Percentiles rank a stretch among this genome's conserved stretches.
phyloP scores from a whole-genome alignment of 768 basidiomycete species.

The Hypholoma fasciculare region DNA sequence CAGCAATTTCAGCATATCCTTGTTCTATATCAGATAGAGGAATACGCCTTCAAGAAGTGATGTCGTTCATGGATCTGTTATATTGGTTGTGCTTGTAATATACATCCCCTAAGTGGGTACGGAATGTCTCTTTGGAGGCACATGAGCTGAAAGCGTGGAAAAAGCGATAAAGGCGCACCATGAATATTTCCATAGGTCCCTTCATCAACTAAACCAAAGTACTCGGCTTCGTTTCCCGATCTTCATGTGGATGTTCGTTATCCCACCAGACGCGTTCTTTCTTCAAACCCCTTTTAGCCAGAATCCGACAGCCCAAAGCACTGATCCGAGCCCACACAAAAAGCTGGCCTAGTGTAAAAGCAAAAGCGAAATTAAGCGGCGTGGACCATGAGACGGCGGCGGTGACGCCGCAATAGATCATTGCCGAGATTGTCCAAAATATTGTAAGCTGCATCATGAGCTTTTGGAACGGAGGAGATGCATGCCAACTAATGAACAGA shows the following conservation, averaged over 20 bases:
- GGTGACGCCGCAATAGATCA: conserved; percentile 26
- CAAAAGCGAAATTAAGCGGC: conserved; percentile 28
- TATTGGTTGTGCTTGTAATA: neutral
- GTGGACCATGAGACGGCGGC: conserved; percentile 29
- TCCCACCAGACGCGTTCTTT: conserved; percentile 17
- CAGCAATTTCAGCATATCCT: too few species aligned
- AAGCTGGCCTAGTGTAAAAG: conserved; percentile 28
- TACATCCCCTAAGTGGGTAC: neutral
- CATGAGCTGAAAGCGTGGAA: neutral
- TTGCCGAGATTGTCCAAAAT: conserved; percentile 23
- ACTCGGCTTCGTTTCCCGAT: neutral
- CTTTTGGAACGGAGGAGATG: conserved; percentile 27
- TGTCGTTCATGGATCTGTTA: neutral
- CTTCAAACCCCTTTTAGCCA: conserved; percentile 17
- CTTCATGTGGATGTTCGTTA: neutral
- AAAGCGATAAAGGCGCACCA: neutral
- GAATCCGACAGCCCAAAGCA: conserved; percentile 17
- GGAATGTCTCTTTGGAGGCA: neutral
- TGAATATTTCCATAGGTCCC: neutral
- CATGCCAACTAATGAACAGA: conserved; percentile 17
- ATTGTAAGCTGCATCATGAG: conserved; percentile 24
- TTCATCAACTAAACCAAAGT: neutral
- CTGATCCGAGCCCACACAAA: conserved; percentile 26
- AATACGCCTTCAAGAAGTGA: too few species aligned
- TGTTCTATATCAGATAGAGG: too few species aligned